Conservation (phyloP, 352 stramenopile genomes). For the Elongisporangium anandrum region DNA sequence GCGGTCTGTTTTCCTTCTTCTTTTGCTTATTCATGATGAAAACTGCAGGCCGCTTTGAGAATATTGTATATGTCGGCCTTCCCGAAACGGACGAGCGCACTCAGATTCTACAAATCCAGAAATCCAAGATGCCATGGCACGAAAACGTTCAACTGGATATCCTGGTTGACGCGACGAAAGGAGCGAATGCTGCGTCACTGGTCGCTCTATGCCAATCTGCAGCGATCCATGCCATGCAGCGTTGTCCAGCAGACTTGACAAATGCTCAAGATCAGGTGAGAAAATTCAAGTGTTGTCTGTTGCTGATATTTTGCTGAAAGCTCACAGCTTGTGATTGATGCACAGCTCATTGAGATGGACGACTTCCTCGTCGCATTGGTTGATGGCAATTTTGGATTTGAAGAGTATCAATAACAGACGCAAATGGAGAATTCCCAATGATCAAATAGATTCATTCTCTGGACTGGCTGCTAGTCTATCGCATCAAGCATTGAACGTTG, state of each 20-base stretch:
- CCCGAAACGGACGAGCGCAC: constrained; percentile 43
- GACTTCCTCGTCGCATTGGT: constrained; percentile 39
- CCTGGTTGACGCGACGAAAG: constrained; percentile 52
- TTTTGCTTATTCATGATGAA: no score
- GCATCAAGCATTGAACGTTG: constrained; percentile 25
- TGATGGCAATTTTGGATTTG: constrained; percentile 36
- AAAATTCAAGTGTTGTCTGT: neutral
- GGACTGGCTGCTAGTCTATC: constrained; percentile 17
- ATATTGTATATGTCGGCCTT: constrained; percentile 73
- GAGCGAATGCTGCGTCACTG: constrained; percentile 68
- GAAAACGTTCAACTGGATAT: constrained; percentile 34
- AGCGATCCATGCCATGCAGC: constrained; percentile 73
- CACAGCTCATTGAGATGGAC: constrained; percentile 31
- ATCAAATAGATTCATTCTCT: constrained; percentile 6
- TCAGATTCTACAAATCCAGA: constrained; percentile 65
- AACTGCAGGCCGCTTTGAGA: constrained; percentile 83
- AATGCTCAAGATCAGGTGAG: constrained; percentile 30
- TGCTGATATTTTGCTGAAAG: constrained; percentile 3
- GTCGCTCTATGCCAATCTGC: constrained; percentile 67
- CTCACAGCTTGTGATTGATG: constrained; percentile 1
- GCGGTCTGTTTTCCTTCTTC: no score
- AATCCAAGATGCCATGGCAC: constrained; percentile 67
- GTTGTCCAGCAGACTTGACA: constrained; percentile 14
- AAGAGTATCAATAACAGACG: constrained; percentile 10
- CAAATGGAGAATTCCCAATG: neutral